Evolutionary conservation across 2,329 filamentous ascomycete species (phyloP).

Genomic region (Botryosphaeria dothidea): DNA sequence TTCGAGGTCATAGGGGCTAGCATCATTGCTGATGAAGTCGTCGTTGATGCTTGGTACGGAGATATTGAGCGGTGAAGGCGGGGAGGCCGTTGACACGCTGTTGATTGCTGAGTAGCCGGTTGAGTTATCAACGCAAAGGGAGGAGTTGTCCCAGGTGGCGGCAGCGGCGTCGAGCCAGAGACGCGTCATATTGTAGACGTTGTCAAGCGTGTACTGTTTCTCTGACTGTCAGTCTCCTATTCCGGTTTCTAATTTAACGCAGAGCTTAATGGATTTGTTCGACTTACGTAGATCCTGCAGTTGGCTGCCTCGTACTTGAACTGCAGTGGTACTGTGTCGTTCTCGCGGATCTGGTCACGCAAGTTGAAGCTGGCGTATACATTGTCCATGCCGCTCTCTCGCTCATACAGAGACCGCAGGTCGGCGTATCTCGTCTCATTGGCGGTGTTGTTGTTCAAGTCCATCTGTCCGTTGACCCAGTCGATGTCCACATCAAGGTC

Average conservation of each 20-base stretch:
- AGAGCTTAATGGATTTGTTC: no score
- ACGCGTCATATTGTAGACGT: conserved; percentile 37
- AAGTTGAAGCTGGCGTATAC: conserved; percentile 35
- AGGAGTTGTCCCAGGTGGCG: no score
- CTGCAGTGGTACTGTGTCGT: conserved; percentile 35
- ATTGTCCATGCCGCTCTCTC: conserved; percentile 21
- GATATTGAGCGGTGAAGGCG: background rate
- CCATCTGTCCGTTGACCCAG: conserved; percentile 20
- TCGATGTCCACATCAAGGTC: conserved; percentile 34
- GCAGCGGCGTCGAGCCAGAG: conserved; percentile 40
- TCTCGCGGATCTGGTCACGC: conserved; percentile 38
- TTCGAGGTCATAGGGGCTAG: no score
- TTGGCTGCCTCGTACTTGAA: conserved; percentile 42
- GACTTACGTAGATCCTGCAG: conserved; percentile 42
- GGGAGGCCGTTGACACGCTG: background rate
- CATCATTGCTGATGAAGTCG: no score
- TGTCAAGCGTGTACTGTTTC: conserved; percentile 38
- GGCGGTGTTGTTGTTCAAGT: conserved; percentile 1
- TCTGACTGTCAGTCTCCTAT: no score
- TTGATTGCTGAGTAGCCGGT: conserved; percentile 25
- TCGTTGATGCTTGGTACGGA: no score
- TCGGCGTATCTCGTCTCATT: no score
- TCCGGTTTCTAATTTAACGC: no score
- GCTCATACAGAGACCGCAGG: no score
- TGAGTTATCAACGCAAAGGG: conserved; percentile 37